Percentiles rank a stretch among this genome's conserved stretches.
These are phyloP conservation scores for Karstenula rhodostoma DNA, from an alignment of 2,329 filamentous ascomycete species.

Conservation along the genomic window DNA sequence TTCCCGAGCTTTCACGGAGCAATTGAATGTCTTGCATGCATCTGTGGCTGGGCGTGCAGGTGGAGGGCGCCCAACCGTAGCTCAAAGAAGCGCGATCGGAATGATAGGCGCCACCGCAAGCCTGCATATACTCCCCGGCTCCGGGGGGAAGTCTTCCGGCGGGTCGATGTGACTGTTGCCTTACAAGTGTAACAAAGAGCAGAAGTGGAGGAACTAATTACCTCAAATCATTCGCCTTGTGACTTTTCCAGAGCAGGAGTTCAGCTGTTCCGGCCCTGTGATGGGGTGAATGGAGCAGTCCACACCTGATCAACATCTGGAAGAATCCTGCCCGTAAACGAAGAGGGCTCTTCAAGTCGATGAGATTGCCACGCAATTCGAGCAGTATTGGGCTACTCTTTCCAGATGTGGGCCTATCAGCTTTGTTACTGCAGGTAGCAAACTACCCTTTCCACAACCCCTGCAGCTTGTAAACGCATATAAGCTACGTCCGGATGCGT, in stretches of 20 bases:
- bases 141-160: slow-evolving; percentile 5
- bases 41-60: not conserved
- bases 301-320: not conserved
- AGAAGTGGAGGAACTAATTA: not conserved
- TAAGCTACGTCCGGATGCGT: not conserved
- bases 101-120: not conserved
- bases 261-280: not conserved
- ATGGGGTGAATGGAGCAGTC: not conserved
- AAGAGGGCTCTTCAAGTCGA: not conserved
- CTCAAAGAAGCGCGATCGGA: not conserved
- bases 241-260: not conserved
- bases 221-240: not conserved
- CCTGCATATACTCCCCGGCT: not conserved
- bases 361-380: not conserved
- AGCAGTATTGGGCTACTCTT: not conserved
- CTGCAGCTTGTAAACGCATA: not conserved
- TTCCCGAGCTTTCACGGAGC: not conserved
- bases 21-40: slow-evolving; percentile 5
- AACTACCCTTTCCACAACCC: not conserved
- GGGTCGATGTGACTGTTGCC: not conserved
- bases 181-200: not conserved
- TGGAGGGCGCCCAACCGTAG: not conserved
- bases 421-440: slow-evolving; percentile 2
- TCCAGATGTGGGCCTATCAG: not conserved
- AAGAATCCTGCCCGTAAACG: not conserved